Evolutionary conservation across 2,329 filamentous ascomycete genomes (phyloP), one percentile per base, ranked within the genome.

Genomic region (Stagonosporopsis rhizophila): DNA sequence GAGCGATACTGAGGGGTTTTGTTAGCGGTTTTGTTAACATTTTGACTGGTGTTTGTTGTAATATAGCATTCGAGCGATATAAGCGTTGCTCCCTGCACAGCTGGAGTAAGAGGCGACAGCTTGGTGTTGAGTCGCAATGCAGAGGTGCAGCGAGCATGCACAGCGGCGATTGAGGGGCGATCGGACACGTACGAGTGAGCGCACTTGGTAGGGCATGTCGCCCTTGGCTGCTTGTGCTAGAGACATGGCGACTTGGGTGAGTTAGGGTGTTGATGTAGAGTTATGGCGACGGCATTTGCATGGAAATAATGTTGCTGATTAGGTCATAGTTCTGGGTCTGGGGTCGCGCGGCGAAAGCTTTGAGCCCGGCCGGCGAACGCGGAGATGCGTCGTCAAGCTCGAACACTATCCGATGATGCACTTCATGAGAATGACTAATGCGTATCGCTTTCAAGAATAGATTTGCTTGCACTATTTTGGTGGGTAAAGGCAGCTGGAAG

Each of bases 1-100:
- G 94, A 94, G 65, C 95, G 93, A 79, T 96, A 98, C 93, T 96
- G 47, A 27, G 6, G 38, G 6, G 37, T n/a, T n/a, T n/a, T n/a
- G n/a, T n/a, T n/a, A n/a, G n/a, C n/a, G n/a, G n/a, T n/a, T n/a
- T n/a, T n/a, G n/a, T 56, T 42, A 56, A 44, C 32, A 35, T 19
- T 23, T 9, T 4, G 19, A 17, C 2, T 17, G 15, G 5, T 15
- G 4, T 28, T 1, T 12, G 4, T 27, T 2, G 5, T 22, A 8
- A n/a, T n/a, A 14, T 27, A 8, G 22, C 12, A 22, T 17, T 15
- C 9, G 37, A 37, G 42, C 35, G 17, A 35, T 17, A 34, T 14
- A n/a, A 23, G 9, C 27, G 17, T 23, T n/a, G 2, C 14, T 22
- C 32, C 9, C 2, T 19, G 12, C 11, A 19, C 19, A 17, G 19